phyloP scores from a whole-genome alignment of 805 yeast genomes.

The Wickerhamomyces chambardii region DNA sequence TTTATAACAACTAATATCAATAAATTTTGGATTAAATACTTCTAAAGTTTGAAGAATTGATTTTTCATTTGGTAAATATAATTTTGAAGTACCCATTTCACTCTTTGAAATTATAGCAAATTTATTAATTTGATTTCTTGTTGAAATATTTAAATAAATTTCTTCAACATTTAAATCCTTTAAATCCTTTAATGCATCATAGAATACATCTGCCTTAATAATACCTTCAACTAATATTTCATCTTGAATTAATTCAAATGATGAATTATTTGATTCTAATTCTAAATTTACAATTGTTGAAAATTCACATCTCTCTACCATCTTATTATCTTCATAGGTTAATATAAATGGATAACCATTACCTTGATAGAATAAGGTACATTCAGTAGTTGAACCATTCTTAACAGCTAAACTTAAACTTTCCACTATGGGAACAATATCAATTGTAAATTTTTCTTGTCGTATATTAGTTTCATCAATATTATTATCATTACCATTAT shows the following conservation, averaged over 20 bases:
- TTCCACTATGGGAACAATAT: conserved; percentile 38
- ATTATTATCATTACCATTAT: conserved; percentile 1
- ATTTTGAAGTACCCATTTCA: conserved; percentile 63
- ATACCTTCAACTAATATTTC: conserved; percentile 40
- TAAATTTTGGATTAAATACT: conserved; percentile 19
- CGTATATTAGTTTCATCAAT: conserved; percentile 7
- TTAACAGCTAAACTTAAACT: conserved; percentile 35
- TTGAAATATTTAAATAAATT: conserved; percentile 35
- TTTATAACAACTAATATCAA: conserved; percentile 39
- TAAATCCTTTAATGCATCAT: conserved; percentile 45
- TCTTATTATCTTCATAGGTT: conserved; percentile 43
- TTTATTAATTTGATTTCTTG: conserved; percentile 15
- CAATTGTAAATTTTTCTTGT: conserved; percentile 26
- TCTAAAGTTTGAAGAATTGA: conserved; percentile 53
- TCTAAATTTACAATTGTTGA: conserved; percentile 29
- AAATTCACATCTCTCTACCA: conserved; percentile 50
- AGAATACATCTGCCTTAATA: conserved; percentile 41
- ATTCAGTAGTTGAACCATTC: conserved; percentile 25
- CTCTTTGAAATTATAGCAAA: conserved; percentile 54
- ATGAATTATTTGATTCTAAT: conserved; percentile 22
- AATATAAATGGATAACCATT: conserved; percentile 45
- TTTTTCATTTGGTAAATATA: conserved; percentile 55
- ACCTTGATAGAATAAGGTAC: conserved; percentile 40
- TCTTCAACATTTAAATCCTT: conserved; percentile 45
- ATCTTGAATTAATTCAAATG: conserved; percentile 33